Evolutionary conservation across 139 green algal genomes (phyloP).

Genomic region (Chlamydomonas eustigma): DNA sequence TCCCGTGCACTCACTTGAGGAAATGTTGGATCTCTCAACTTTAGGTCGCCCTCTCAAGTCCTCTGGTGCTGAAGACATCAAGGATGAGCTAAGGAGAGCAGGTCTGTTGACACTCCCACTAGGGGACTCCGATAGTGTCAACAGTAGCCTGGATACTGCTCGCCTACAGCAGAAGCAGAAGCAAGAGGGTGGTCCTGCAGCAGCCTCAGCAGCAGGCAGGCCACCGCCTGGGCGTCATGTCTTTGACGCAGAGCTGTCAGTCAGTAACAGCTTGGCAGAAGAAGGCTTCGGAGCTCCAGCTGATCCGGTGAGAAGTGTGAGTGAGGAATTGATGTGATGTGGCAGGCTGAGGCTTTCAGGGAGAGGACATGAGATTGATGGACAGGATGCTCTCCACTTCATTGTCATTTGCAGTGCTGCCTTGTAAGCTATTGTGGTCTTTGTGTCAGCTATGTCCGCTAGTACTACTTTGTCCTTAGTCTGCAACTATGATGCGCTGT

Average conservation of each 20-base stretch:
- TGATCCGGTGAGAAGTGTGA: not conserved
- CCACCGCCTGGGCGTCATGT: not conserved
- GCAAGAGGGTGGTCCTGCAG: not conserved
- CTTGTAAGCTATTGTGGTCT: no score
- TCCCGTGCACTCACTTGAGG: no score
- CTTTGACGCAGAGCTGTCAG: conserved; percentile 5
- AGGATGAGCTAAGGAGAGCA: conserved; percentile 10
- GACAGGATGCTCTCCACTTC: no score
- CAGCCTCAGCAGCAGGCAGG: not conserved
- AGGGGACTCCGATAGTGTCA: not conserved
- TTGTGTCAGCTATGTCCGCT: no score
- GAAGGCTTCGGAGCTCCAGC: not conserved
- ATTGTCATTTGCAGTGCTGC: no score
- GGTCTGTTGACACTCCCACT: conserved; percentile 1
- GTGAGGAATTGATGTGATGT: no score
- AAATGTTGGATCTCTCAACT: no score
- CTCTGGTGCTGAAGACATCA: conserved; percentile 11
- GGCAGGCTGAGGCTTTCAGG: no score
- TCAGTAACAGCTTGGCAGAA: conserved; percentile 2
- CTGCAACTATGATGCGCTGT: no score
- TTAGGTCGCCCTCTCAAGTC: not conserved
- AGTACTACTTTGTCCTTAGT: no score
- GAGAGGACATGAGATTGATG: no score
- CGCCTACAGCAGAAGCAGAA: not conserved
- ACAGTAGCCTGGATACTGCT: not conserved